A percentile compares a stretch with the other conserved stretches of the same genome.
Evolutionary conservation across 1,284 basidiomycete species (phyloP).

Genomic region (Farysia itapuensis): DNA sequence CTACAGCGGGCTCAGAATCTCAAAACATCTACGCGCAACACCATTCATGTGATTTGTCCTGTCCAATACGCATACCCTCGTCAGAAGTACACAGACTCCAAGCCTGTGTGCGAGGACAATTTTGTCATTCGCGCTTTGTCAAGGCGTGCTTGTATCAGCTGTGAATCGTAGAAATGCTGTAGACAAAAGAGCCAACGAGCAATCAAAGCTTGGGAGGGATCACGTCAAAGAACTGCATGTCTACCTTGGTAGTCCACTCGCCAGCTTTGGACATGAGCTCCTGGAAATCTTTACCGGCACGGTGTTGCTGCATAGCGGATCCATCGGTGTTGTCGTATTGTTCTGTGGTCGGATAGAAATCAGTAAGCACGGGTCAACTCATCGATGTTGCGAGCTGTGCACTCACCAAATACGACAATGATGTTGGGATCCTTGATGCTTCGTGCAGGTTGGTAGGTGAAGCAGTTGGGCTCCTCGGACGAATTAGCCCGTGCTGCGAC

Average conservation of each 20-base stretch:
- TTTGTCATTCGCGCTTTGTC: too few relatives aligned
- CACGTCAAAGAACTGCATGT: conserved; percentile 35
- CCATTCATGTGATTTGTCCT: too few relatives aligned
- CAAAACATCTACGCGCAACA: too few relatives aligned
- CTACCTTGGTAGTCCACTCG: conserved; percentile 22
- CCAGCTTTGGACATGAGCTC: conserved; percentile 25
- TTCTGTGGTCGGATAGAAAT: conserved; percentile 7
- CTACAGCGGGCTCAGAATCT: too few relatives aligned
- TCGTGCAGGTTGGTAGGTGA: conserved; percentile 22
- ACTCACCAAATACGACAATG: conserved; percentile 33
- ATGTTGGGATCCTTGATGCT: conserved; percentile 30
- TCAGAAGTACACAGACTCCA: too few relatives aligned
- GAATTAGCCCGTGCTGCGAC: conserved; percentile 26
- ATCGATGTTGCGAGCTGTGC: not conserved
- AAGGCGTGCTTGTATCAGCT: too few relatives aligned
- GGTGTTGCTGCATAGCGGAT: conserved; percentile 17
- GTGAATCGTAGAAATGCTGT: too few relatives aligned
- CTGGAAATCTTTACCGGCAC: conserved; percentile 24
- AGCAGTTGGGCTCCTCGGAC: conserved; percentile 36
- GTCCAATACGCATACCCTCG: too few relatives aligned
- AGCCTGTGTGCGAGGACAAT: too few relatives aligned
- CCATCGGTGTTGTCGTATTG: conserved; percentile 40
- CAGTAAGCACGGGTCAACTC: too few relatives aligned
- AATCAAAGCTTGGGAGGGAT: conserved; percentile 2
- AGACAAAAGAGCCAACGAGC: too few relatives aligned